These are phyloP conservation scores for Entomortierella lignicola DNA, from an alignment of 192 early-diverging fungal genomes.

Conservation along the genomic window DNA sequence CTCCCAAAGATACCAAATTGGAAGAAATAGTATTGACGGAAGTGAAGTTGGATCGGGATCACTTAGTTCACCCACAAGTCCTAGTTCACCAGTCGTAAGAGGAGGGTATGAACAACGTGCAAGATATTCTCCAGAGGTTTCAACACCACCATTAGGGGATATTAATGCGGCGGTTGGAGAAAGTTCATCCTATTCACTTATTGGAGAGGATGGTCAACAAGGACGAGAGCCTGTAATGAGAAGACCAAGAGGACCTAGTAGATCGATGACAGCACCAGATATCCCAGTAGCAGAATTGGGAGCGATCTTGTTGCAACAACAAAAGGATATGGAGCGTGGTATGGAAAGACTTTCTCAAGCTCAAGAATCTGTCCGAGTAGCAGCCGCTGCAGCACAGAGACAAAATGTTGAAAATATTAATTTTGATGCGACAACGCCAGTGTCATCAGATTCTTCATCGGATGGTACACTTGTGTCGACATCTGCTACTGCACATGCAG, in stretches of 20 bases:
- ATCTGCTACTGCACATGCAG: too few species aligned
- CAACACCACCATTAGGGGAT: conserved; percentile 3
- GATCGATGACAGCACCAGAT: conserved; percentile 48
- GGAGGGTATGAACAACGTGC: neutral
- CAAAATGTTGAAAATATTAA: conserved; percentile 27
- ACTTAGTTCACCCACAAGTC: neutral
- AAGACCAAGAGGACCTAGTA: conserved; percentile 34
- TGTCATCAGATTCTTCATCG: too few species aligned
- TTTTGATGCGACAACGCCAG: too few species aligned
- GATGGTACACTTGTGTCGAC: neutral
- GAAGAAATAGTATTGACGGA: conserved; percentile 48
- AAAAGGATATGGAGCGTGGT: conserved; percentile 44
- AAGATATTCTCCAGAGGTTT: neutral
- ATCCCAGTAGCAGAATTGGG: conserved; percentile 51
- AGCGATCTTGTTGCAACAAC: conserved; percentile 44
- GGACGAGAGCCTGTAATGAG: conserved; percentile 24
- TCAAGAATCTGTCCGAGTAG: conserved; percentile 29
- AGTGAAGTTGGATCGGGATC: conserved; percentile 43
- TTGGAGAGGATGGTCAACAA: too few species aligned
- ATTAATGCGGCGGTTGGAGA: neutral
- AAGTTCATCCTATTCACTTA: conserved; percentile 12
- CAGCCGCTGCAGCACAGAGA: conserved; percentile 16
- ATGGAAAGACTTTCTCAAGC: conserved; percentile 48
- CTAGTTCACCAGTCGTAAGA: conserved; percentile 1
- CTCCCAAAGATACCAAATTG: conserved; percentile 29